Percentiles rank a stretch among this genome's conserved stretches.
Conservation (phyloP, 805 yeast genomes). For the Komagataella populi region DNA sequence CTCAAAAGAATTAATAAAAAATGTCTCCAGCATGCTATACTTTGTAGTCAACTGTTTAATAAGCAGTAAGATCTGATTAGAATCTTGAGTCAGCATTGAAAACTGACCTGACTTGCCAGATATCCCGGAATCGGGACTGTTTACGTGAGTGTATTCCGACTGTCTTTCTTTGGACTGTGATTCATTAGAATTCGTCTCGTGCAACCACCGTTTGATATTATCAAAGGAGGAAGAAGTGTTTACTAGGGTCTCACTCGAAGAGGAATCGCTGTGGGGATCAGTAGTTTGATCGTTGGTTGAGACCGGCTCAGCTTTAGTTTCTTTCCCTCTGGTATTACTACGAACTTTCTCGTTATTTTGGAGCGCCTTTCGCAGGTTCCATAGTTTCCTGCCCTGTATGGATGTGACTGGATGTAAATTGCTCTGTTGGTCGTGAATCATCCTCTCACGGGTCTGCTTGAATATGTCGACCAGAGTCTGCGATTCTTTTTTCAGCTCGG, state of each 20-base stretch:
- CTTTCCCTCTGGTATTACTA: neutral
- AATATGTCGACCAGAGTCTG: neutral
- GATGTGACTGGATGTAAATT: neutral
- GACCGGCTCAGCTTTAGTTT: neutral
- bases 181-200: neutral
- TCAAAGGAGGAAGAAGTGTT: neutral
- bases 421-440: neutral
- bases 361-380: neutral
- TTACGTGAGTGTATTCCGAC: neutral
- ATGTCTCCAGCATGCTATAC: conserved; percentile 1
- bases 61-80: neutral
- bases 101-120: neutral
- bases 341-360: neutral
- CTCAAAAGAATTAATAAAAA: conserved; percentile 3
- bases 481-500: neutral
- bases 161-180: neutral
- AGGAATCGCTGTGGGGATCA: neutral
- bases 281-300: neutral
- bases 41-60: neutral
- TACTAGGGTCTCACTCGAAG: neutral
- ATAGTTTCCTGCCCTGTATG: neutral
- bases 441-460: neutral
- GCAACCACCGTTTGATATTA: neutral
- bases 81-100: neutral
- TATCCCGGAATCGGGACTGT: neutral